Base-by-base conservation (phyloP, 140 eudicot genomes). In the Bidens hawaiensis region DNA sequence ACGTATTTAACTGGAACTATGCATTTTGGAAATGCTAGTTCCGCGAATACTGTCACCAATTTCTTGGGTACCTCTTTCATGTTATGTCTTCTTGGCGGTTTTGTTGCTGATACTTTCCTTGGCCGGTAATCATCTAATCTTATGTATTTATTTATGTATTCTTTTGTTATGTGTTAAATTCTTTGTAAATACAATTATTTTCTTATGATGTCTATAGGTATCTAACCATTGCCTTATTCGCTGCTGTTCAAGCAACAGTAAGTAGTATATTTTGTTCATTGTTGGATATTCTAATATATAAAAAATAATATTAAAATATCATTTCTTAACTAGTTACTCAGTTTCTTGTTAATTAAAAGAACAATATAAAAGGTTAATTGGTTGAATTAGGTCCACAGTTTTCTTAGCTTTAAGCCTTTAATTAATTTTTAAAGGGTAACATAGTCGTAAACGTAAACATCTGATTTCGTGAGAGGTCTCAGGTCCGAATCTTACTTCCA, bases 21-120 rank as follows among this genome's bases (percentile, higher is more conserved):
- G 97, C 95, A 89, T 76, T 83, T 85, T 67, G 97, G 95, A 11
- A 89, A 83, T 78, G 97, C 95, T 19, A 75, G 43, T 53, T 76
- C 97, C 0, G 97, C 97, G n/a, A 89, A 85, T 47, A 73, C 70
- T 0, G 91, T 85, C 69, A 89, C 97, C 30, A 89, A 89, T 49
- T 85, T 89, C 63, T 63, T 89, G 65, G 97, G 97, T 19, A 85
- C 97, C 27, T 89, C 97, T 33, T 85, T 85, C 65, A 80, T 89
- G 95, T 74, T 89, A 8, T 78, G 84, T 72, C 75, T 89, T 51
- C 89, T 89, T 47, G 97, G 97, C 25, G 97, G 97, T 33, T 89
- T 89, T 62, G 62, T 89, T 4, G 97, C 97, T 23, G 97, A 89
- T 61, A 83, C 97, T 4, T 89, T 62, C 31, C 76, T 89, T 26